Base-by-base conservation (phyloP, 2,329 filamentous ascomycete species). In the Pestalotiopsis sp. region DNA sequence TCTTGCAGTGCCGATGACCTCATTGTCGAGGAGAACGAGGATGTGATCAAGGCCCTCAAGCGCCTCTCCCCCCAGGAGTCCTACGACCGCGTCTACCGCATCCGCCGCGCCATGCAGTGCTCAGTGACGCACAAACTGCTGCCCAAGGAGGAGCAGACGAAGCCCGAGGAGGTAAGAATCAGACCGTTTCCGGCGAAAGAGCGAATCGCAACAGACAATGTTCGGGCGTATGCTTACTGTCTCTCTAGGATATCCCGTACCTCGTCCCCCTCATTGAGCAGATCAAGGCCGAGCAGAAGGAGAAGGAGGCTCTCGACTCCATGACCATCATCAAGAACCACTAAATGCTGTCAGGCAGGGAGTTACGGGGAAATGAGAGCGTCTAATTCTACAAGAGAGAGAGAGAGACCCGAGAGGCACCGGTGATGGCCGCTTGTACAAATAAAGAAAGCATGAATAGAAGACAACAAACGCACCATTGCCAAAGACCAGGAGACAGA, bases 1-100 rank as follows among this genome's bases (percentile, higher is more conserved):
- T 36, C n/a, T 13, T 14, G 11, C 52, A 98, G 96, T 83, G 91
- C 91, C 87, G 96, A 99, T 84, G 96, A 99, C 81, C 85, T 99
- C 81, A 93, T 98, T 81, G 90, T 93, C 80, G 96, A 99, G 84
- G 96, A 99, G 86, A 92, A 88, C 86, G 93, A 96, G 77, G 84
- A 87, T 69, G 94, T 97, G 77, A 92, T 96, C 83, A 88, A 91
- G 76, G 96, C 96, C 72, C 89, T 99, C 79, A 93, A 93, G 88
- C 94, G 96, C 81, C 92, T 99, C 71, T 90, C 93, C 69, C 88
- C 93, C 77, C 93, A 97, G 87, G 93, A 96, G 81, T 88, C 91
- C 77, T 98, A 98, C 86, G 96, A 99, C 86, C 95, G 96, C 81
- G 90, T 98, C 81, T 99, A 94, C 91, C 95, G 96, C 79, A 90